Evolutionary conservation across 306 rosid species (phyloP).

Genomic region (Vachellia collinsii): DNA sequence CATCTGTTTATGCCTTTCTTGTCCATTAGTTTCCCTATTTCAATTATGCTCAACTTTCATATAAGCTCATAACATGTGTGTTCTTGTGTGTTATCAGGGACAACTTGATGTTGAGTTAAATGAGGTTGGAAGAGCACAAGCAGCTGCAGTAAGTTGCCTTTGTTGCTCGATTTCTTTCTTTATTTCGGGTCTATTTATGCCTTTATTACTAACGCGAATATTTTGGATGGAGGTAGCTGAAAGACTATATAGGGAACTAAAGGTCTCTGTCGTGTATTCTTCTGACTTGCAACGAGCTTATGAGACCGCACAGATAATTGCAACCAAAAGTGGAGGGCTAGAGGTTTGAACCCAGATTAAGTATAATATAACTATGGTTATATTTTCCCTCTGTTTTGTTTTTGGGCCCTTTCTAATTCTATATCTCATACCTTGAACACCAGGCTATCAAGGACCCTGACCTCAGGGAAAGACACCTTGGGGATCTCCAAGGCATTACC

Average conservation of each 20-base stretch:
- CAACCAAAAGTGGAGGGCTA: constrained; percentile 63
- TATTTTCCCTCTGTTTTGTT: background rate
- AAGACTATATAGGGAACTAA: constrained; percentile 71
- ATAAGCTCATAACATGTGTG: constrained; percentile 21
- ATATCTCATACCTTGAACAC: constrained; percentile 23
- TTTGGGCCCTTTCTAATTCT: background rate
- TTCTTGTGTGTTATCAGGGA: constrained; percentile 59
- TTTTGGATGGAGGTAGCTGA: constrained; percentile 67
- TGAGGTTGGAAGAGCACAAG: constrained; percentile 87
- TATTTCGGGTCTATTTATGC: background rate
- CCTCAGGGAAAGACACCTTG: constrained; percentile 78
- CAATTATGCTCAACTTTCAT: constrained; percentile 23
- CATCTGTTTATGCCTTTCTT: constrained; percentile 11
- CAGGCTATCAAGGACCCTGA: constrained; percentile 74
- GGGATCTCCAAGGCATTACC: constrained; percentile 80
- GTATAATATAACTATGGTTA: background rate
- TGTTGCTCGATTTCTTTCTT: constrained; percentile 22
- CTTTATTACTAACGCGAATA: constrained; percentile 20
- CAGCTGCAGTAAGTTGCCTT: constrained; percentile 64
- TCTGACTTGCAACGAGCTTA: constrained; percentile 87
- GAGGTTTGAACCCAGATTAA: constrained; percentile 59
- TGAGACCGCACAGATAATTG: constrained; percentile 86
- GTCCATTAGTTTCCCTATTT: constrained; percentile 7
- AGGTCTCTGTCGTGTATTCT: constrained; percentile 70
- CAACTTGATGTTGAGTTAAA: constrained; percentile 82